Percentiles rank a stretch among this genome's conserved stretches.
Evolutionary conservation across 2,329 filamentous ascomycete species (phyloP).

Genomic region (Exophiala alcalophila): DNA sequence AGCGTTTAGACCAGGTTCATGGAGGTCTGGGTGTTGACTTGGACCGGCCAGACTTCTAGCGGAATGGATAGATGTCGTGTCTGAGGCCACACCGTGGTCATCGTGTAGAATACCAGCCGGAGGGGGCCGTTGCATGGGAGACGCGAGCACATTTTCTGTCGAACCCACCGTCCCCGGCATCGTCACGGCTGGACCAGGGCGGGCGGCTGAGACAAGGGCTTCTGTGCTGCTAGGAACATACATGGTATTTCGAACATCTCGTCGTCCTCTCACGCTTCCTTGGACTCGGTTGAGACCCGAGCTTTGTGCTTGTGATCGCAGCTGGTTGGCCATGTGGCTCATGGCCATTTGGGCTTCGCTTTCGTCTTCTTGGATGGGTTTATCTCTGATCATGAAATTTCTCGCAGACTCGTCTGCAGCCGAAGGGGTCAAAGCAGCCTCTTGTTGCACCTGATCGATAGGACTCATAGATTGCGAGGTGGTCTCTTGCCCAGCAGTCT

Average conservation of each 20-base stretch:
- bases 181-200: conserved; percentile 28
- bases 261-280: conserved; percentile 78
- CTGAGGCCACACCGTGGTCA: conserved; percentile 66
- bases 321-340: conserved; percentile 49
- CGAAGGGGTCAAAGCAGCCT: conserved; percentile 35
- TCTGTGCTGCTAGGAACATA: conserved; percentile 60
- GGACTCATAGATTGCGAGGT: conserved; percentile 13
- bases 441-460: conserved; percentile 36
- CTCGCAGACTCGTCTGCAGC: conserved; percentile 41
- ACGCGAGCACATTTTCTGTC: conserved; percentile 24
- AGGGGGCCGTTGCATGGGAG: conserved; percentile 33
- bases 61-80: conserved; percentile 88
- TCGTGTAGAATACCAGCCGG: conserved; percentile 54
- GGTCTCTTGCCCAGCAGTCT: conserved; percentile 9
- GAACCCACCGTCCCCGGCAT: conserved; percentile 37
- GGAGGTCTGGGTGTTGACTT: conserved; percentile 77
- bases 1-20: conserved; percentile 74
- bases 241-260: conserved; percentile 89
- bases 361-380: conserved; percentile 51
- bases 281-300: conserved; percentile 61
- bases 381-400: conserved; percentile 49
- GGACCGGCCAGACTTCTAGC: conserved; percentile 67
- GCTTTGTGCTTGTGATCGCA: conserved; percentile 48
- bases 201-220: conserved; percentile 21
- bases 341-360: conserved; percentile 49